These are phyloP conservation scores for Aspergillus novofumigatus DNA, from an alignment of 2,329 filamentous ascomycete genomes.

Conservation along the genomic window DNA sequence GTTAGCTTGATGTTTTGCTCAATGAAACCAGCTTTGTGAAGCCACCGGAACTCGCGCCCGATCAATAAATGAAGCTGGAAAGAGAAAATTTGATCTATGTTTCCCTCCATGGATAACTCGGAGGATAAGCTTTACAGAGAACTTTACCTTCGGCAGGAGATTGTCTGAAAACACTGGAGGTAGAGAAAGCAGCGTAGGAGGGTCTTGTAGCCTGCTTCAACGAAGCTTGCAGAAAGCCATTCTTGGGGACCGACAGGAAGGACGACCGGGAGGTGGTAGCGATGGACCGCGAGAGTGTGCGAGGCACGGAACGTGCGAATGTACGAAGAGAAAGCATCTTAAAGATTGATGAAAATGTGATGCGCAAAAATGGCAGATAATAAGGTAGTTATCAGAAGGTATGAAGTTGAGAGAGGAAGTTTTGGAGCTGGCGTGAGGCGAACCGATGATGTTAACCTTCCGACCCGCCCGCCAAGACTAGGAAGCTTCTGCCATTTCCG, in stretches of 20 bases:
- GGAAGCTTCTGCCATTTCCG: neutral
- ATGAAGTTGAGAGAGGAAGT: neutral
- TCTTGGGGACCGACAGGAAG: constrained; percentile 50
- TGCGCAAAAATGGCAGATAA: neutral
- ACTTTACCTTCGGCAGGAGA: constrained; percentile 45
- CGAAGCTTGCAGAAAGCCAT: constrained; percentile 47
- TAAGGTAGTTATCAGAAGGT: neutral
- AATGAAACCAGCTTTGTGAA: neutral
- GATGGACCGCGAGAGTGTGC: constrained; percentile 56
- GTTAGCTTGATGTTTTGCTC: neutral
- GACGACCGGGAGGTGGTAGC: constrained; percentile 46
- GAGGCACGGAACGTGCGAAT: constrained; percentile 63
- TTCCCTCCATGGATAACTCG: neutral
- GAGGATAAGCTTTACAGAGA: neutral
- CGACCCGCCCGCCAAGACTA: constrained; percentile 18
- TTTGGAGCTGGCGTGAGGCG: constrained; percentile 12
- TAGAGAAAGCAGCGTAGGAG: constrained; percentile 46
- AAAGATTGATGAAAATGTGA: constrained; percentile 10
- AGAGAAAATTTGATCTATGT: neutral
- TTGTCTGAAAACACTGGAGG: constrained; percentile 38
- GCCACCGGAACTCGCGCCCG: neutral
- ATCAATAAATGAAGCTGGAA: neutral
- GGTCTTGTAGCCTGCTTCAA: constrained; percentile 43
- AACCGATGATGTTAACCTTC: constrained; percentile 26
- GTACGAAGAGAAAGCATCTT: constrained; percentile 68